Conservation (phyloP, 2,329 filamentous ascomycete species). For the Aspergillus quadrilineatus region DNA sequence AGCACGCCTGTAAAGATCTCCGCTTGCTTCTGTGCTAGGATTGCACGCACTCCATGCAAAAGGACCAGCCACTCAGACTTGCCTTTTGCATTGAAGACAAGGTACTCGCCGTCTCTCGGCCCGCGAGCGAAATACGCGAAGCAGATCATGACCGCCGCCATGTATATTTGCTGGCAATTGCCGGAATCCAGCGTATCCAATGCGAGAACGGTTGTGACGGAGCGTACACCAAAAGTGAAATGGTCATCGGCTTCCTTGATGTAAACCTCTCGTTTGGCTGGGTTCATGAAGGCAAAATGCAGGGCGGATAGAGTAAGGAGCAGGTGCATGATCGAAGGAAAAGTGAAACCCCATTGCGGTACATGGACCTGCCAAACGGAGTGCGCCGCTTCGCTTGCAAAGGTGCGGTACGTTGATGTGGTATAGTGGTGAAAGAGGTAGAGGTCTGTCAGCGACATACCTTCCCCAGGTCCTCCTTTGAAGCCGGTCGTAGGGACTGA, state of each 20-base stretch:
- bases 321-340: slow-evolving; percentile 35
- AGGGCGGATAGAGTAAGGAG: slow-evolving; percentile 33
- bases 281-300: slow-evolving; percentile 26
- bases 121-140: slow-evolving; percentile 36
- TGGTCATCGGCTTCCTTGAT: slow-evolving; percentile 31
- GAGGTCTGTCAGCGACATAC: slow-evolving; percentile 30
- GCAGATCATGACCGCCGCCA: slow-evolving; percentile 32
- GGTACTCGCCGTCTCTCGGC: slow-evolving; percentile 30
- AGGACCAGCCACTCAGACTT: slow-evolving; percentile 34
- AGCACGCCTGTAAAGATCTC: slow-evolving; percentile 31
- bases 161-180: slow-evolving; percentile 36
- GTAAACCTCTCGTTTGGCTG: slow-evolving; percentile 21
- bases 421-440: slow-evolving; percentile 34
- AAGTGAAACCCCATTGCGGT: slow-evolving; percentile 31
- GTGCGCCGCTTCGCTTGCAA: slow-evolving; percentile 23
- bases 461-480: neutral
- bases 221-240: slow-evolving; percentile 36
- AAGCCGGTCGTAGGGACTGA: slow-evolving; percentile 7
- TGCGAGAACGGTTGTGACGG: slow-evolving; percentile 27
- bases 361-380: slow-evolving; percentile 33
- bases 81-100: slow-evolving; percentile 32
- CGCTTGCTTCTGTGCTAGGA: slow-evolving; percentile 18
- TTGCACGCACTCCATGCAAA: slow-evolving; percentile 31
- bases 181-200: slow-evolving; percentile 25
- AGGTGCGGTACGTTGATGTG: slow-evolving; percentile 27